A percentile compares a stretch with the other conserved stretches of the same genome.
phyloP scores from a whole-genome alignment of 139 green algal genomes.

The Tetradesmus obliquus region DNA sequence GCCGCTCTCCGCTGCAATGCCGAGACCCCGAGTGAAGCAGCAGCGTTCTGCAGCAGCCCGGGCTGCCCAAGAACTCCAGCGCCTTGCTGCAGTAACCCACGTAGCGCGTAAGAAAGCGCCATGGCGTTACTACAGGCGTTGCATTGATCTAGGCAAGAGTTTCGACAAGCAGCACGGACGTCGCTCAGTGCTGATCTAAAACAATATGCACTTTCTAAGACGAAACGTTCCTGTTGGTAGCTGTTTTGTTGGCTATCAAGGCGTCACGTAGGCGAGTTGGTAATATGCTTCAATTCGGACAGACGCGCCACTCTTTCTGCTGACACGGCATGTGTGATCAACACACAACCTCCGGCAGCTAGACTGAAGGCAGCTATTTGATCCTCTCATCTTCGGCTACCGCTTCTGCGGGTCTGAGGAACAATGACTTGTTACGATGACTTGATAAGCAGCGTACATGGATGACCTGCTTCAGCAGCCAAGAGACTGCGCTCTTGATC shows the following conservation, averaged over 20 bases:
- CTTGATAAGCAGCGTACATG: not conserved
- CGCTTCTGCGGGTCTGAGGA: too few species aligned
- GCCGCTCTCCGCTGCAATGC: conserved; percentile 2
- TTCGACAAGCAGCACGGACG: not conserved
- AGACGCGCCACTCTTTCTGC: not conserved
- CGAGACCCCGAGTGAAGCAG: conserved; percentile 15
- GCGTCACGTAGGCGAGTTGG: not conserved
- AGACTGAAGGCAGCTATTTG: too few species aligned
- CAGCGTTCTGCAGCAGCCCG: not conserved
- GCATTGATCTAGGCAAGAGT: not conserved
- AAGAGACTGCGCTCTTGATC: too few species aligned
- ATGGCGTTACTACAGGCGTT: not conserved
- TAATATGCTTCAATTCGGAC: not conserved
- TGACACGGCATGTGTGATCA: not conserved
- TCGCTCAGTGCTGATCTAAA: not conserved
- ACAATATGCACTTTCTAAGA: not conserved
- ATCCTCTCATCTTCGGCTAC: too few species aligned
- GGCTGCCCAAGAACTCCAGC: not conserved
- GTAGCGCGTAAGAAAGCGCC: not conserved
- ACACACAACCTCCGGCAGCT: too few species aligned
- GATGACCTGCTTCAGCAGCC: not conserved
- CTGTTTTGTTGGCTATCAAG: not conserved
- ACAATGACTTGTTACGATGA: not conserved
- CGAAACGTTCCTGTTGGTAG: too few species aligned
- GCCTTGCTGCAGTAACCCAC: not conserved